Evolutionary conservation across 176 grass and related monocot genomes (phyloP).

Genomic region (Oropetium thomaeum): DNA sequence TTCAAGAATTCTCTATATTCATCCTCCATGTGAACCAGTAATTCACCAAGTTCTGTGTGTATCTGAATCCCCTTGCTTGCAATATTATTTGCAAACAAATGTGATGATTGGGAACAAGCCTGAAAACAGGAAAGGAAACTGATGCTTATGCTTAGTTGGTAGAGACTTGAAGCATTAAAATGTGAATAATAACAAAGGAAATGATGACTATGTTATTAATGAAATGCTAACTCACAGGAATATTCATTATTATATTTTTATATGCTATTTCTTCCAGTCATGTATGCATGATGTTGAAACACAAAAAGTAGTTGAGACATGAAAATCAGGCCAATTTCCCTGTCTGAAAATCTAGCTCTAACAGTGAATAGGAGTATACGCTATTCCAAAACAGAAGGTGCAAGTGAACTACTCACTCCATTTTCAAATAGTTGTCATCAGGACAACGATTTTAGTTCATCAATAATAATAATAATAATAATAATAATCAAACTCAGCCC

Average conservation of each 20-base stretch:
- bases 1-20: constrained; percentile 90
- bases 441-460: too few relatives aligned
- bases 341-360: not conserved
- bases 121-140: constrained; percentile 40
- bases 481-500: too few relatives aligned
- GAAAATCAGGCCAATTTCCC: not conserved
- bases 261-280: not conserved
- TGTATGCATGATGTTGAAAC: not conserved
- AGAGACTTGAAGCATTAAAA: constrained; percentile 15
- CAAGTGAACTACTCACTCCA: constrained; percentile 5
- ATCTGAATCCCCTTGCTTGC: constrained; percentile 93
- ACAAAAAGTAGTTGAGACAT: not conserved
- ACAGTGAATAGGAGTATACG: not conserved
- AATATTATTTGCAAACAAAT: constrained; percentile 98
- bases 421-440: too few relatives aligned
- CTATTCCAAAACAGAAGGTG: constrained; percentile 19
- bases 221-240: constrained; percentile 16
- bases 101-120: constrained; percentile 90
- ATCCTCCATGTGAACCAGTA: constrained; percentile 92
- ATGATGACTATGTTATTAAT: constrained; percentile 7
- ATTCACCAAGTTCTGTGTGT: constrained; percentile 93
- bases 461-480: too few relatives aligned
- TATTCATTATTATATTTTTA: not conserved
- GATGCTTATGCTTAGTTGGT: constrained; percentile 9
- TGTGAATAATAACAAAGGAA: constrained; percentile 2